A percentile compares a stretch with the other conserved stretches of the same genome.
Evolutionary conservation across 1,284 basidiomycete genomes (phyloP).

Genomic region (Moniliella sp.): DNA sequence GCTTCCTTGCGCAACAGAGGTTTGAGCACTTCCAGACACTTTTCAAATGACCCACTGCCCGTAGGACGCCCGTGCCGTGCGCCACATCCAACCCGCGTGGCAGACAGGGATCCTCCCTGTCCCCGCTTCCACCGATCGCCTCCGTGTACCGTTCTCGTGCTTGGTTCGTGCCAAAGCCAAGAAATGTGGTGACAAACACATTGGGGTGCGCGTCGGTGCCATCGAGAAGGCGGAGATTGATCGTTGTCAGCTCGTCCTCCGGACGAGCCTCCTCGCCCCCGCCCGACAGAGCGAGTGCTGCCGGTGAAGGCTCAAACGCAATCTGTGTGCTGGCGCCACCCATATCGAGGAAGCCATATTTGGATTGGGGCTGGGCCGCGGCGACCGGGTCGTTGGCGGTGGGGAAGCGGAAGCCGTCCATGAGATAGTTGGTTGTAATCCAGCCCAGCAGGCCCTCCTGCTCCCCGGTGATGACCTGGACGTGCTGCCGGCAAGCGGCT

Average conservation of each 20-base stretch:
- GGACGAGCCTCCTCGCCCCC: conserved; percentile 4
- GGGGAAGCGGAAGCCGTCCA: conserved; percentile 79
- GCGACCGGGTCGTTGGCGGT: no score
- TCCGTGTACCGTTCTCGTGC: conserved; percentile 72
- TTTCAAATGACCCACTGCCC: conserved; percentile 73
- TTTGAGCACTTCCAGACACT: conserved; percentile 53
- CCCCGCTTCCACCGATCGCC: no score
- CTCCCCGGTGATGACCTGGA: conserved; percentile 86
- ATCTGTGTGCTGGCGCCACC: conserved; percentile 95
- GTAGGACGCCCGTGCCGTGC: no score
- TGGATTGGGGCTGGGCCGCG: conserved; percentile 45
- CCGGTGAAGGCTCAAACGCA: conserved; percentile 55
- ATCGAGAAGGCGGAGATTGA: conserved; percentile 57
- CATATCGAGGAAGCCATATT: conserved; percentile 97
- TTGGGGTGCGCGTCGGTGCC: conserved; percentile 70
- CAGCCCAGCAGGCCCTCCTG: conserved; percentile 95
- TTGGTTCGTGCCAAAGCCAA: conserved; percentile 92
- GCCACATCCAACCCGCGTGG: no score
- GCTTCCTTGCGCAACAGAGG: conserved; percentile 65
- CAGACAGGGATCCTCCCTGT: no score
- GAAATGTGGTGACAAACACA: conserved; percentile 93
- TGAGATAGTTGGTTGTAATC: conserved; percentile 92
- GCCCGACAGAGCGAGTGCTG: conserved; percentile 40
- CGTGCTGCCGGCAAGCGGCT: conserved; percentile 65
- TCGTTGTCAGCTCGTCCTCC: conserved; percentile 40